Evolutionary conservation across 140 eudicot species (phyloP).

Genomic region (Stevia rebaudiana): DNA sequence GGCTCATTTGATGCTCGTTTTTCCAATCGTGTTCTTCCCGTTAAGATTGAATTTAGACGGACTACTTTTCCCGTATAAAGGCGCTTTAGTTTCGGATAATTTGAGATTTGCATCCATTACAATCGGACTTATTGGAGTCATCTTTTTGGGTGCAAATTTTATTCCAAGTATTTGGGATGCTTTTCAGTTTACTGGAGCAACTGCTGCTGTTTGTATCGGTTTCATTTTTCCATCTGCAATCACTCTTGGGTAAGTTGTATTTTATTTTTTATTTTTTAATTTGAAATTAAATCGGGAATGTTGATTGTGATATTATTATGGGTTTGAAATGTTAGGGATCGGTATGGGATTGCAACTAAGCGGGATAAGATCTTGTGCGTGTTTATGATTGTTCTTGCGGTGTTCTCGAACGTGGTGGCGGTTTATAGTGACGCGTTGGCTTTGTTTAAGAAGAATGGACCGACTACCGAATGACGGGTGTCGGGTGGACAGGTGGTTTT

Average conservation of each 20-base stretch:
- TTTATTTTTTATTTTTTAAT: neutral
- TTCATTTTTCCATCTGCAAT: conserved; percentile 92
- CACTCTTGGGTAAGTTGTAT: conserved; percentile 60
- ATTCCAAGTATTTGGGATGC: conserved; percentile 99
- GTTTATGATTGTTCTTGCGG: conserved; percentile 87
- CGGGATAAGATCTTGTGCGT: conserved; percentile 67
- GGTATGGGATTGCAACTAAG: conserved; percentile 72
- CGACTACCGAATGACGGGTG: conserved; percentile 37
- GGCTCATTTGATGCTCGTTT: conserved; percentile 92
- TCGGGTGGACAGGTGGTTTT: neutral
- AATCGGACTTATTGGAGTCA: conserved; percentile 52
- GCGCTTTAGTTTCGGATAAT: conserved; percentile 60
- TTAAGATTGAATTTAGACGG: conserved; percentile 84
- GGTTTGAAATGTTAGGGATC: conserved; percentile 53
- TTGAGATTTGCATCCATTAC: conserved; percentile 64
- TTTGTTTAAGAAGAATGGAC: conserved; percentile 66
- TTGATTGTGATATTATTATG: conserved; percentile 11
- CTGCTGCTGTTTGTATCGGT: conserved; percentile 95
- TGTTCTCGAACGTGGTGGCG: conserved; percentile 83
- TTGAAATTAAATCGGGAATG: neutral
- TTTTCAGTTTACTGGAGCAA: conserved; percentile 98
- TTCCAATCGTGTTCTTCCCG: conserved; percentile 87
- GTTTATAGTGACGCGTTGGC: conserved; percentile 94
- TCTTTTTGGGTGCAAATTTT: conserved; percentile 87
- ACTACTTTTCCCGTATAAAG: conserved; percentile 63